Evolutionary conservation across 495 filamentous ascomycete genomes (phyloP), one percentile per base, ranked within the genome.

Genomic region (Bryoglossum gracile): DNA sequence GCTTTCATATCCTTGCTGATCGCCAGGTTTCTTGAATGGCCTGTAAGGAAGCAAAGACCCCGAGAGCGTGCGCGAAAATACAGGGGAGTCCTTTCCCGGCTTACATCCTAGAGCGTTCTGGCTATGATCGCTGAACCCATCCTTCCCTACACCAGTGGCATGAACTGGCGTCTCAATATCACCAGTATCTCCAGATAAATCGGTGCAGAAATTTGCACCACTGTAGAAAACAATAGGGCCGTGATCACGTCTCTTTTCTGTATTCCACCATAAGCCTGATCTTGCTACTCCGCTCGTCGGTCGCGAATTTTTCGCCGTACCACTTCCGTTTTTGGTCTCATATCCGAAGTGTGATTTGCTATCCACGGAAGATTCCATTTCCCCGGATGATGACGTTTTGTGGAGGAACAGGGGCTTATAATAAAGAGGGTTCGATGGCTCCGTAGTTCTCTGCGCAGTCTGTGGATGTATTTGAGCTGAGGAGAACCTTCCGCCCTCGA

Each of bases 211-310:
- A 1, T 70, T 73, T 4, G 81, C 80, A 19, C 78, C 76, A 46
- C 81, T 84, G 63, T 89, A 91, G 60, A 84, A 91, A 39, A 88
- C 84, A 55, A 89, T 87, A 16, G 86, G 82, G 10, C 87, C 86
- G 56, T 78, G 81, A 14, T 72, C 72, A 10, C 64, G 67, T 34
- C 46, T 25, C 18, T 14, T 65, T 30, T 61, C 64, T 63, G 61
- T 67, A 46, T 53, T 56, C 18, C 67, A 70, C 34, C 54, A n/a
- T 55, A 41, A 19, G 55, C 56, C 62, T 47, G 58, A 65, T 53
- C 59, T 10, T 25, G 22, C 21, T 8, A 66, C 37, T 42, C 45
- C 36, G 8, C 23, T 40, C 11, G 14, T 17, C 10, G 14, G 16
- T 33, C 34, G 18, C 11, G 19, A 22, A 13, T n/a, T 21, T 19